Percentiles rank a stretch among this genome's conserved stretches.
Conservation (phyloP, 2,329 filamentous ascomycete genomes). For the Cordyceps fumosorosea region DNA sequence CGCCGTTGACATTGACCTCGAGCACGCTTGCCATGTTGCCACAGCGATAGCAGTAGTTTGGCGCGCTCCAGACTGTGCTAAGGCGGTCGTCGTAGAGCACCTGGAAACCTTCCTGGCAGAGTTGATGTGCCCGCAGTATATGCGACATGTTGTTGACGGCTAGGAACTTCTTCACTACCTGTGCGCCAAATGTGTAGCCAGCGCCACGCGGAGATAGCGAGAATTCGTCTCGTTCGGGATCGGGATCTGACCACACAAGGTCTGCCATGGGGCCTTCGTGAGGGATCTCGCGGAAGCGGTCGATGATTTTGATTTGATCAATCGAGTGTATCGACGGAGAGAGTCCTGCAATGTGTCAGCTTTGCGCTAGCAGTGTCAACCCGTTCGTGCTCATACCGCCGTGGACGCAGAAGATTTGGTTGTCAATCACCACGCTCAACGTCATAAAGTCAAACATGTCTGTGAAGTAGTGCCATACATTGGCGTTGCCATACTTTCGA, state of each 20-base stretch:
- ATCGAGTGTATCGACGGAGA: slow-evolving; percentile 94
- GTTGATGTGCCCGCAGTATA: slow-evolving; percentile 93
- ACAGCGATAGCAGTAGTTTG: slow-evolving; percentile 92
- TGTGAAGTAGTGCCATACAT: slow-evolving; percentile 99
- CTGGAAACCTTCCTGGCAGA: slow-evolving; percentile 97
- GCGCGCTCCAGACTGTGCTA: slow-evolving; percentile 96
- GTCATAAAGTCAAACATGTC: slow-evolving; percentile 98
- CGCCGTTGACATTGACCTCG: slow-evolving; percentile 88
- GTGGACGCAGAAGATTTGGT: slow-evolving; percentile 98
- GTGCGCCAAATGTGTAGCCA: slow-evolving; percentile 94
- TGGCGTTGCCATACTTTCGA: slow-evolving; percentile 97
- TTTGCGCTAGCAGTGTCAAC: neutral
- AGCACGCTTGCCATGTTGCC: slow-evolving; percentile 96
- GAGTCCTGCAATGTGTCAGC: slow-evolving; percentile 45
- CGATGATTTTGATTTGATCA: slow-evolving; percentile 99
- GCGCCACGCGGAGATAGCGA: slow-evolving; percentile 87
- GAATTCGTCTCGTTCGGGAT: slow-evolving; percentile 96
- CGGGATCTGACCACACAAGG: slow-evolving; percentile 95
- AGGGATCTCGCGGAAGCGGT: slow-evolving; percentile 95
- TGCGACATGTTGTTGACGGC: slow-evolving; percentile 97
- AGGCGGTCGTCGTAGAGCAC: slow-evolving; percentile 91
- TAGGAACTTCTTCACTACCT: slow-evolving; percentile 97
- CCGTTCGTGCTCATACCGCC: slow-evolving; percentile 49
- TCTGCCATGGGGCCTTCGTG: slow-evolving; percentile 99
- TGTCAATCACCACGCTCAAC: slow-evolving; percentile 94